Percentiles rank a stretch among this genome's conserved stretches.
phyloP scores from a whole-genome alignment of 768 basidiomycete species.

The Astraeus odoratus region DNA sequence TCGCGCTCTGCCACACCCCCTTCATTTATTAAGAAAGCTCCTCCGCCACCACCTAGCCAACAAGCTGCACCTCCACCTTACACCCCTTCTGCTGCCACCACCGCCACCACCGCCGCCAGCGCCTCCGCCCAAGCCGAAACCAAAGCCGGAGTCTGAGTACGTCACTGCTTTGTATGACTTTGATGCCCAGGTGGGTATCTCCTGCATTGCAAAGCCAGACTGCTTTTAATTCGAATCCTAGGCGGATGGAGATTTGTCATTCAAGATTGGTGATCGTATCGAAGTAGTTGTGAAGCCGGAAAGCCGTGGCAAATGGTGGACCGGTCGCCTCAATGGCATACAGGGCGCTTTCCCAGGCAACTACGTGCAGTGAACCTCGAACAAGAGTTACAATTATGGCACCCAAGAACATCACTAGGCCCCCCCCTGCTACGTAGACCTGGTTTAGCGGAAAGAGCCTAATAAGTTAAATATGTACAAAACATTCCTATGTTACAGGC shows the following conservation, averaged over 20 bases:
- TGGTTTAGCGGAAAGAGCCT: not conserved
- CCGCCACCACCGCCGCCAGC: constrained; percentile 71
- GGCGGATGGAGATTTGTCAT: constrained; percentile 90
- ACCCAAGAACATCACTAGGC: not conserved
- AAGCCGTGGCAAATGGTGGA: constrained; percentile 96
- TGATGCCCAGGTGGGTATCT: constrained; percentile 61
- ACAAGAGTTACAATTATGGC: too few species aligned
- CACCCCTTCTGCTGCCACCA: constrained; percentile 8
- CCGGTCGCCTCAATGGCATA: constrained; percentile 72
- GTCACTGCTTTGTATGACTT: constrained; percentile 96
- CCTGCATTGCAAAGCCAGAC: not conserved
- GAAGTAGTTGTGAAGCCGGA: constrained; percentile 79
- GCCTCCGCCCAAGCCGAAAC: constrained; percentile 85
- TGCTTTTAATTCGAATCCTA: constrained; percentile 19
- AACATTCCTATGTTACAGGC: not conserved
- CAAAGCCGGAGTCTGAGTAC: constrained; percentile 66
- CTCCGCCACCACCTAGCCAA: constrained; percentile 28
- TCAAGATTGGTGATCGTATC: constrained; percentile 84
- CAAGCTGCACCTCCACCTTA: constrained; percentile 35
- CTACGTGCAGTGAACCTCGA: constrained; percentile 28
- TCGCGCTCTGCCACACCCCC: constrained; percentile 10
- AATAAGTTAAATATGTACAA: not conserved
- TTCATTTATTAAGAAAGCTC: constrained; percentile 37
- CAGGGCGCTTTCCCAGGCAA: constrained; percentile 89
- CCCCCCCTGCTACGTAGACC: not conserved